Conservation (phyloP, 306 rosid species). For the Calophaca sinica region DNA sequence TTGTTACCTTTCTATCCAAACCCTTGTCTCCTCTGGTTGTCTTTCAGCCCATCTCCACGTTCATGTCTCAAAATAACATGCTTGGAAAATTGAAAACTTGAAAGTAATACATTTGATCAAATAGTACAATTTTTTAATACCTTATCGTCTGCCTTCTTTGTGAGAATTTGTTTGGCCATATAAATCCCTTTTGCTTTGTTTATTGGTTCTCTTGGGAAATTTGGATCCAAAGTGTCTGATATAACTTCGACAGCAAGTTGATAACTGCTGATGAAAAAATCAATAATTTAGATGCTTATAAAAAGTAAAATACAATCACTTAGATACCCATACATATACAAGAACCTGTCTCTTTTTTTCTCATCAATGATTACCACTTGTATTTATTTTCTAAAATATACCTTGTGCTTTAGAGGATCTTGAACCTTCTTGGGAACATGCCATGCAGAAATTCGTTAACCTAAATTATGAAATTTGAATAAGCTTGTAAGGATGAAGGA, state of each 20-base stretch:
- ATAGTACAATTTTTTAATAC: background rate
- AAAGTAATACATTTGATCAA: background rate
- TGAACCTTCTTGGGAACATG: constrained; percentile 6
- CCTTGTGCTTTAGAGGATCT: constrained; percentile 8
- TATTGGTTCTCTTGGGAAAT: background rate
- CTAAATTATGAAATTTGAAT: background rate
- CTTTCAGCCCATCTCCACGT: too few relatives aligned
- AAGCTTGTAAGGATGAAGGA: background rate
- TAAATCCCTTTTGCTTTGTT: background rate
- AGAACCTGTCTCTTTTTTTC: background rate
- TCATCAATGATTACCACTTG: background rate
- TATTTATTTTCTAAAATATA: background rate
- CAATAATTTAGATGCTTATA: background rate
- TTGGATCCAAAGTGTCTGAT: background rate
- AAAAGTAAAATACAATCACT: background rate
- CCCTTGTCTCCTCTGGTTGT: background rate
- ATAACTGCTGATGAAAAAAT: background rate
- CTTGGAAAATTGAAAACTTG: background rate
- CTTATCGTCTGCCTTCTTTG: background rate
- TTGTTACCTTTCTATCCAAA: background rate
- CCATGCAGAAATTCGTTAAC: background rate
- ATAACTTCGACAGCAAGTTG: background rate
- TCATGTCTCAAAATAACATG: background rate
- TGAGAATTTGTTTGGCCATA: constrained; percentile 5
- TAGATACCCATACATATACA: background rate